Evolutionary conservation across 164 flowering plant species (phyloP).

Genomic region (Umbilicus rupestris): DNA sequence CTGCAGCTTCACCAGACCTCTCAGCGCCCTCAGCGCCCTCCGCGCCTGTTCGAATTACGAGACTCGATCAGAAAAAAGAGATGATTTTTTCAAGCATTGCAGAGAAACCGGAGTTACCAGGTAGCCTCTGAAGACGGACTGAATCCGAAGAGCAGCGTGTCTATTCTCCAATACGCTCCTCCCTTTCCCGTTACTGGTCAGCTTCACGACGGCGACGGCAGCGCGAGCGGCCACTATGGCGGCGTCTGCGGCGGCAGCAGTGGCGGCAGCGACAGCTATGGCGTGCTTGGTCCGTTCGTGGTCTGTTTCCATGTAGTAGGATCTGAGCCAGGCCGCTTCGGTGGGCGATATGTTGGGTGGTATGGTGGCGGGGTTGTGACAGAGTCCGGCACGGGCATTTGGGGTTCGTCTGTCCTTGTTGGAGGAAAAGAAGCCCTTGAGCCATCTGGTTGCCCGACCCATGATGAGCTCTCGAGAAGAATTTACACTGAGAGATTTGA

Average conservation of each 20-base stretch:
- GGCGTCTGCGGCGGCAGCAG: neutral
- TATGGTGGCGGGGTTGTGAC: neutral
- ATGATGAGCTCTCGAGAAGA: neutral
- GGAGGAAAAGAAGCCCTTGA: neutral
- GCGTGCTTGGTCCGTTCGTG: constrained; percentile 1
- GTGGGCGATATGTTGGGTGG: neutral
- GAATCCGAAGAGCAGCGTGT: constrained; percentile 26
- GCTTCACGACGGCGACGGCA: constrained; percentile 54
- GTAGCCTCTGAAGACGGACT: constrained; percentile 29
- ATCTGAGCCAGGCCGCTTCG: constrained; percentile 2
- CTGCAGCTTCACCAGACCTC: constrained; percentile 56
- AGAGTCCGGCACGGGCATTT: neutral
- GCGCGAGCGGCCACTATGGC: constrained; percentile 13
- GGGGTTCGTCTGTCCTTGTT: neutral
- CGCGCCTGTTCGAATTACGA: constrained; percentile 28
- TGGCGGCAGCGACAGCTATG: neutral
- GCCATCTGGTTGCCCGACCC: neutral
- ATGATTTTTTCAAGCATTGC: too few species aligned
- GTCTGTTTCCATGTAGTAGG: neutral
- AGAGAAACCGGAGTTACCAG: constrained; percentile 11
- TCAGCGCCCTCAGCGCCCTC: constrained; percentile 51
- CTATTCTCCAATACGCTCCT: neutral
- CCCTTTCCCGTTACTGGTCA: constrained; percentile 9
- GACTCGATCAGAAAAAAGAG: too few species aligned
- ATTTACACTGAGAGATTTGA: neutral